Evolutionary conservation across 352 stramenopile genomes (phyloP).

Genomic region (Phytophthora multivora): DNA sequence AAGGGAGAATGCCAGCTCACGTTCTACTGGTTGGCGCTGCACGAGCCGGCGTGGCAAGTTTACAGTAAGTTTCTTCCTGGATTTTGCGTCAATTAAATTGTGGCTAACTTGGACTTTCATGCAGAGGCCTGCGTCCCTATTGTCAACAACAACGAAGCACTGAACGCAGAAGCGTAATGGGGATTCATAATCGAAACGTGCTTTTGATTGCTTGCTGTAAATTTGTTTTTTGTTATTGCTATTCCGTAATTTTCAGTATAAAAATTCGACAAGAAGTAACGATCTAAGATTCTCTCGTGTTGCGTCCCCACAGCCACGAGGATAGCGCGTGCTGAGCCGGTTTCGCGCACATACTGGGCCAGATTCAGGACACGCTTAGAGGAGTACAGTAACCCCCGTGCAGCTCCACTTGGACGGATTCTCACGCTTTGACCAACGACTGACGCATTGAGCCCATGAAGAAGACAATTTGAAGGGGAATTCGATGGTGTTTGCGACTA

Average conservation of each 20-base stretch:
- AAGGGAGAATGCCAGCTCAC: slow-evolving; percentile 44
- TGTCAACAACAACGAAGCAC: background rate
- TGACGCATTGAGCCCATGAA: no score
- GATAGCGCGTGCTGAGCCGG: background rate
- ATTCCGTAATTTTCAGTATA: no score
- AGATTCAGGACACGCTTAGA: background rate
- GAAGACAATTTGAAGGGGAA: no score
- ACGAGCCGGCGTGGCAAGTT: slow-evolving; percentile 47
- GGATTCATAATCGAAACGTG: background rate
- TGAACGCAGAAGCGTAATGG: background rate
- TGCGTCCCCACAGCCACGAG: slow-evolving; percentile 1
- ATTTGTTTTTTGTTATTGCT: background rate
- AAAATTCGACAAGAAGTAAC: no score
- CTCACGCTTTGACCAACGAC: background rate
- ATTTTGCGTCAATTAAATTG: background rate
- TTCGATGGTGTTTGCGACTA: no score
- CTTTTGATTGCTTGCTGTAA: background rate
- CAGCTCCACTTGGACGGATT: slow-evolving; percentile 3
- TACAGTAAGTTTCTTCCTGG: slow-evolving; percentile 41
- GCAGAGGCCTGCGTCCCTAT: slow-evolving; percentile 18
- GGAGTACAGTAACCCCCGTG: slow-evolving; percentile 8
- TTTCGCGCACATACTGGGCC: slow-evolving; percentile 1
- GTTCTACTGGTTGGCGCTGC: slow-evolving; percentile 61
- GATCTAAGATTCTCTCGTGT: no score
- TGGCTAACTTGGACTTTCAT: background rate